These are phyloP conservation scores for Hypoxylon perforatum DNA, from an alignment of 495 filamentous ascomycete genomes.

Conservation along the genomic window DNA sequence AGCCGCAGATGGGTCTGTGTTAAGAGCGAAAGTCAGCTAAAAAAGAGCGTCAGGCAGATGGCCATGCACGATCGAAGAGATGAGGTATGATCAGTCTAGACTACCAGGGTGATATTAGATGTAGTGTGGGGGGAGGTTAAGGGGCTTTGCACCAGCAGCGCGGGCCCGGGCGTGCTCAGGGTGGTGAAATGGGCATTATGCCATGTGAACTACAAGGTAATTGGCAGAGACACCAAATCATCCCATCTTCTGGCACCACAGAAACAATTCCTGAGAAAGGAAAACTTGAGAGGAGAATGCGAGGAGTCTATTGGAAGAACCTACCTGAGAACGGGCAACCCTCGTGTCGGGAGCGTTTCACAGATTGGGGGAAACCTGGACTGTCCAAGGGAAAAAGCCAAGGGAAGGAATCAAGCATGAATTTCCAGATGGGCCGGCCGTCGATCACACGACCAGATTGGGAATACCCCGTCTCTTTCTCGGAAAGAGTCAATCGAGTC, in stretches of 20 bases:
- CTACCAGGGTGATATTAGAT: constrained; percentile 10
- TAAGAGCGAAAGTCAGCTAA: constrained; percentile 2
- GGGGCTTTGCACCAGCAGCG: constrained; percentile 22
- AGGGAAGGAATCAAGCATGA: constrained; percentile 36
- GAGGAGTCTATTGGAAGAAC: constrained; percentile 29
- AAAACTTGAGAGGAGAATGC: constrained; percentile 1
- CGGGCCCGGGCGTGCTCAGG: constrained; percentile 15
- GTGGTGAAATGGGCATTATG: constrained; percentile 19
- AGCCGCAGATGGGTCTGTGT: neutral
- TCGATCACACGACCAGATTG: constrained; percentile 40
- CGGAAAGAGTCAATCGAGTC: constrained; percentile 26
- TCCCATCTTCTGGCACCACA: constrained; percentile 15
- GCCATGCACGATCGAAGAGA: constrained; percentile 3
- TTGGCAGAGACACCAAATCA: constrained; percentile 19
- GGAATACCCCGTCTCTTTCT: constrained; percentile 33
- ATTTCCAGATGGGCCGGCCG: constrained; percentile 32
- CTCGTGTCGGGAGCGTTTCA: constrained; percentile 48
- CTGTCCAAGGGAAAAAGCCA: constrained; percentile 14
- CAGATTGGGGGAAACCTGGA: constrained; percentile 25
- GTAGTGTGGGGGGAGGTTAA: constrained; percentile 28
- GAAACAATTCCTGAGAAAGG: constrained; percentile 25
- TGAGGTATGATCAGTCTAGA: constrained; percentile 9
- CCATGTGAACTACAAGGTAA: constrained; percentile 11
- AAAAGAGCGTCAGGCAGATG: constrained; percentile 6
- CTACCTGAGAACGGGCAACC: constrained; percentile 38